Evolutionary conservation across 2,329 filamentous ascomycete species (phyloP).

Genomic region (Verticillium albo-atrum): DNA sequence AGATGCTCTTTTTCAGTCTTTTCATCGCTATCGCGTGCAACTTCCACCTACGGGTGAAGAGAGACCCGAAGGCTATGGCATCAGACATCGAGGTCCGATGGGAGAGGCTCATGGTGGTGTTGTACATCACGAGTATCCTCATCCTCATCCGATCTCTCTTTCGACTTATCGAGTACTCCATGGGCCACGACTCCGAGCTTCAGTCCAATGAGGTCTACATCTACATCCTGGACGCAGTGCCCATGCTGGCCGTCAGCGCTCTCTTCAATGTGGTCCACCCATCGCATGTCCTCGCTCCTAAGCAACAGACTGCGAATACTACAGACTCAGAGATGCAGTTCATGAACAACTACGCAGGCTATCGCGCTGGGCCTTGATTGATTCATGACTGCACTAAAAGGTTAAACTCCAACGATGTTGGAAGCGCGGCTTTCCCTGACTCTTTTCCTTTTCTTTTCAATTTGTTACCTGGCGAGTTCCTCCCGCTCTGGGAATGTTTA

Average conservation of each 20-base stretch:
- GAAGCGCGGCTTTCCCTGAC: too few relatives aligned
- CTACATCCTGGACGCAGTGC: slow-evolving; percentile 32
- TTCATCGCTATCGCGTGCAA: slow-evolving; percentile 44
- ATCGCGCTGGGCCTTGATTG: too few relatives aligned
- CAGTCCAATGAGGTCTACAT: slow-evolving; percentile 28
- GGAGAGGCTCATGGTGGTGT: slow-evolving; percentile 21
- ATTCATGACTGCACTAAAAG: too few relatives aligned
- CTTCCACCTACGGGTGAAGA: slow-evolving; percentile 34
- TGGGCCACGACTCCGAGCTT: slow-evolving; percentile 26
- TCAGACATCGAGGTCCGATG: slow-evolving; percentile 18
- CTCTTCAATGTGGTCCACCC: slow-evolving; percentile 15
- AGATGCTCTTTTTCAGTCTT: slow-evolving; percentile 51
- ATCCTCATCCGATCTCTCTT: slow-evolving; percentile 38
- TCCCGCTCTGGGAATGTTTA: too few relatives aligned
- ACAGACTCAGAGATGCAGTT: too few relatives aligned
- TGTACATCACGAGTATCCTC: slow-evolving; percentile 21
- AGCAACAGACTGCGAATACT: too few relatives aligned
- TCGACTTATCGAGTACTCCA: slow-evolving; percentile 36
- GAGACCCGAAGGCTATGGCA: slow-evolving; percentile 8
- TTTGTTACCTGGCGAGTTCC: too few relatives aligned
- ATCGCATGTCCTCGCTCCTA: too few relatives aligned
- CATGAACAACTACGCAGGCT: too few relatives aligned
- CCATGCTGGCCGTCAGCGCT: slow-evolving; percentile 22
- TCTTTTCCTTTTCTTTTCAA: too few relatives aligned
- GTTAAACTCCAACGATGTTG: too few relatives aligned